A percentile compares a stretch with the other conserved stretches of the same genome.
Conservation (phyloP, 495 filamentous ascomycete genomes). For the Aspergillus sclerotioniger region DNA sequence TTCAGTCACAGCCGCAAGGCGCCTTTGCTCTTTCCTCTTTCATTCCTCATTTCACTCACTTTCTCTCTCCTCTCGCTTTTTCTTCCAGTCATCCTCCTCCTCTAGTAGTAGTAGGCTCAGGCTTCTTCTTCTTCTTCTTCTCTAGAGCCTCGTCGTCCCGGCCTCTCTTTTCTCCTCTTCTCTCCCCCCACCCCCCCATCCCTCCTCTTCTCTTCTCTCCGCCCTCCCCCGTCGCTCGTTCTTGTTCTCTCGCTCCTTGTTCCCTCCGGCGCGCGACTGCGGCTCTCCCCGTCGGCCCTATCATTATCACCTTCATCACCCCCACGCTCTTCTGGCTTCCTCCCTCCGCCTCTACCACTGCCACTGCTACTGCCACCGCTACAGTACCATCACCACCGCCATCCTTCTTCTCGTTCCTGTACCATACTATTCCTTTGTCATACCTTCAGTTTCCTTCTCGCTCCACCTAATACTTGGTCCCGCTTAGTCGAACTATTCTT, state of each 20-base stretch:
- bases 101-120: no score
- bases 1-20: background rate
- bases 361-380: background rate
- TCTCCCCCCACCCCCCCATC: background rate
- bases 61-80: slow-evolving; percentile 2
- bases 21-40: background rate
- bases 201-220: background rate
- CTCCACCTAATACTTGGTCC: background rate
- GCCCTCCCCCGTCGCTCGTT: background rate
- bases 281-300: background rate
- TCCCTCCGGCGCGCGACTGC: background rate
- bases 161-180: background rate
- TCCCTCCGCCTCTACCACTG: background rate
- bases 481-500: slow-evolving; percentile 1
- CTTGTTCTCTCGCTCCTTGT: background rate
- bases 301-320: slow-evolving; percentile 2
- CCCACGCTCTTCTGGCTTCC: background rate
- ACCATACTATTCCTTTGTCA: background rate
- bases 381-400: background rate
- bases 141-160: background rate
- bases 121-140: no score
- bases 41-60: background rate
- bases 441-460: background rate
- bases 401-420: background rate
- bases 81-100: background rate